Conservation (phyloP, 495 filamentous ascomycete genomes). For the Penicillium herquei region DNA sequence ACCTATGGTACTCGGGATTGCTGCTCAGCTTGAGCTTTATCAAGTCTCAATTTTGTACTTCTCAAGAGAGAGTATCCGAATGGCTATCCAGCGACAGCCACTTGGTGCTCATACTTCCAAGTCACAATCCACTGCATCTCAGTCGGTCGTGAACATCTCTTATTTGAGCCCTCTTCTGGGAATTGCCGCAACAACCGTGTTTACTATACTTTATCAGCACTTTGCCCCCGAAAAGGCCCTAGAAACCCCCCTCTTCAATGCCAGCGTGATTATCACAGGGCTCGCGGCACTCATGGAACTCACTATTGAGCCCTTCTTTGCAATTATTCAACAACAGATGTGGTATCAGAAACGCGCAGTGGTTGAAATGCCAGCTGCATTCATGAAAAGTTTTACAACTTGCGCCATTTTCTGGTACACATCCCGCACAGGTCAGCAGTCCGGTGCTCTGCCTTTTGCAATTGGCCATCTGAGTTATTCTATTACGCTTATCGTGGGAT, state of each 20-base stretch:
- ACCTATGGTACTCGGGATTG: slow-evolving; percentile 76
- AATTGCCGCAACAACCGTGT: slow-evolving; percentile 54
- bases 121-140: slow-evolving; percentile 36
- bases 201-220: slow-evolving; percentile 65
- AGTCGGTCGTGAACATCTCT: slow-evolving; percentile 84
- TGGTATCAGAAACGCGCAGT: slow-evolving; percentile 74
- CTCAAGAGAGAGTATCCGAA: slow-evolving; percentile 80
- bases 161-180: slow-evolving; percentile 75
- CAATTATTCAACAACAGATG: slow-evolving; percentile 75
- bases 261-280: slow-evolving; percentile 66
- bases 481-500: slow-evolving; percentile 62
- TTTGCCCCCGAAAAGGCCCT: slow-evolving; percentile 54
- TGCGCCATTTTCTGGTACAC: slow-evolving; percentile 64
- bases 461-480: slow-evolving; percentile 82
- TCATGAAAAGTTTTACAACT: slow-evolving; percentile 70
- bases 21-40: slow-evolving; percentile 87
- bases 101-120: slow-evolving; percentile 18
- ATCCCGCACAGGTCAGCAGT: slow-evolving; percentile 38
- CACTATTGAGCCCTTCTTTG: slow-evolving; percentile 79
- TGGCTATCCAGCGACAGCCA: slow-evolving; percentile 79
- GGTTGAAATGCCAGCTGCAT: slow-evolving; percentile 76
- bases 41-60: slow-evolving; percentile 88
- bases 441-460: slow-evolving; percentile 86
- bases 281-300: slow-evolving; percentile 79
- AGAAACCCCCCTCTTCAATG: slow-evolving; percentile 57